Base-by-base conservation (phyloP, 805 yeast genomes). In the Yarrowia yakushimensis region DNA sequence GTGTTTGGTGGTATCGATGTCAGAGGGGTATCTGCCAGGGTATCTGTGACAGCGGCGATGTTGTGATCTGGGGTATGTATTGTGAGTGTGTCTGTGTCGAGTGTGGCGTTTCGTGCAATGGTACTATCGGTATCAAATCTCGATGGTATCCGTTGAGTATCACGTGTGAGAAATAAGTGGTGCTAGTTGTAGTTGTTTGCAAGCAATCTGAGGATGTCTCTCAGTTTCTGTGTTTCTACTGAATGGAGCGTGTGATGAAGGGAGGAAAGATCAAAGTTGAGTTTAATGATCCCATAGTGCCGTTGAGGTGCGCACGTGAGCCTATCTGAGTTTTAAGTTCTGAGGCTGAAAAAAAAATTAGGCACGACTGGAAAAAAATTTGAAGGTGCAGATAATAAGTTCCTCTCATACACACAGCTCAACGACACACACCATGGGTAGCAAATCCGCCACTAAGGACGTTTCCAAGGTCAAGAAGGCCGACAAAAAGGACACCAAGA, bases 281-380 rank as follows among this genome's bases (percentile, higher is more conserved):
- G 50, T 43, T 41, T 11, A n/a, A 13, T 27, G 33, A 43, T 18
- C 25, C 28, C 41, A 36, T 39, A 22, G 18, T 34, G 22, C 59
- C 42, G 42, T 50, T 36, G 22, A 31, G 20, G 45, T 25, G 60
- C 18, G 45, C 42, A 37, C 33, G 45, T 28, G 48, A 55, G 48
- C 48, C 39, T 55, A 55, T 65, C 67, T 17, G 62, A 37, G 22
- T 42, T 63, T 52, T 52, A 27, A n/a, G 43, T 55, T 42, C 43
- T 37, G 54, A 31, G 30, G 48, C 61, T 41, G 48, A 41, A 42
- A 46, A 28, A 63, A 15, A 36, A 60, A 41, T 15, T 17, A 50
- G 28, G 33, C 42, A 17, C 15, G 48, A 34, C 18, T 23, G 34
- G 13, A 52, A 30, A 30, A 45, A 17, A 64, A 46, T 25, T 52